These are phyloP conservation scores for Nephelium lappaceum DNA, from an alignment of 345 rosid genomes.

Conservation along the genomic window DNA sequence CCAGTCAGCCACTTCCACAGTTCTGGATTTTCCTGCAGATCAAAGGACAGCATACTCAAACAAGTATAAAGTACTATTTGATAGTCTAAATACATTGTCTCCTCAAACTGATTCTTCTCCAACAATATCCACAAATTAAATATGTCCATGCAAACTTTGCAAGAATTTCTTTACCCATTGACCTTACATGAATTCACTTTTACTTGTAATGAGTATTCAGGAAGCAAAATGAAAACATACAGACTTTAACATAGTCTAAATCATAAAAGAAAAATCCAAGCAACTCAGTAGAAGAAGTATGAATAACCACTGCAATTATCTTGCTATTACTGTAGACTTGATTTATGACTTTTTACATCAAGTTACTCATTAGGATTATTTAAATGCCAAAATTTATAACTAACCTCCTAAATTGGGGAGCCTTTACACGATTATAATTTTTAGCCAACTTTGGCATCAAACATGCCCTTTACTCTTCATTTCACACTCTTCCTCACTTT, in stretches of 20 bases:
- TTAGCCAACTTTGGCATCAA: no score
- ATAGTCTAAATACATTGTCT: not conserved
- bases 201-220: not conserved
- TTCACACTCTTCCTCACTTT: no score
- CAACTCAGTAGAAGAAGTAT: not conserved
- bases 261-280: not conserved
- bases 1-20: conserved; percentile 94
- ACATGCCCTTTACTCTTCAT: no score
- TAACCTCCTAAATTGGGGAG: no score
- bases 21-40: conserved; percentile 86
- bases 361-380: not conserved
- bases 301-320: not conserved
- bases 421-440: no score
- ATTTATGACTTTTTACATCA: not conserved
- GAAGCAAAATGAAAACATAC: not conserved
- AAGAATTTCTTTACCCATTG: not conserved
- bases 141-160: not conserved
- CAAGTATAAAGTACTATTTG: not conserved
- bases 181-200: not conserved
- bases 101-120: not conserved
- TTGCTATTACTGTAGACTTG: not conserved
- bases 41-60: not conserved
- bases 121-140: not conserved
- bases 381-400: no score
- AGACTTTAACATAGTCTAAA: not conserved